These are phyloP conservation scores for Hibiscus trionum DNA, from an alignment of 345 rosid genomes.

Conservation along the genomic window DNA sequence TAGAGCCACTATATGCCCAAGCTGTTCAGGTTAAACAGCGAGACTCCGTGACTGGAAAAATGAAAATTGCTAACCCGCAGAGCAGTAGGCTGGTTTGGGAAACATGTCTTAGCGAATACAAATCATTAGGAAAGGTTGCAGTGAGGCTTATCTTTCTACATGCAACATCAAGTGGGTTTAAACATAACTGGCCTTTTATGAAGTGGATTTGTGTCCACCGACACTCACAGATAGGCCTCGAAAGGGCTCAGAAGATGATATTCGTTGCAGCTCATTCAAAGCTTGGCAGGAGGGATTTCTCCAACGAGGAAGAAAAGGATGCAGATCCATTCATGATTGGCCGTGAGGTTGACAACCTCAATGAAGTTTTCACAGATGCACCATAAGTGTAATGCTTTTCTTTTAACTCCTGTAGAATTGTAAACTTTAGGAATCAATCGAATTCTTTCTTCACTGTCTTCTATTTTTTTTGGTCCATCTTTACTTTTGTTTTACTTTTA, in stretches of 20 bases:
- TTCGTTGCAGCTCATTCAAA: slow-evolving; percentile 54
- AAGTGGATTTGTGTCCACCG: slow-evolving; percentile 33
- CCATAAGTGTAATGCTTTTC: slow-evolving; percentile 38
- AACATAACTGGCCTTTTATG: slow-evolving; percentile 38
- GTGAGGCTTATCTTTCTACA: slow-evolving; percentile 51
- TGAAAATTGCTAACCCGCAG: slow-evolving; percentile 55
- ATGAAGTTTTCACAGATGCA: slow-evolving; percentile 36
- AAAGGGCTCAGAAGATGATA: slow-evolving; percentile 49
- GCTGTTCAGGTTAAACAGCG: slow-evolving; percentile 52
- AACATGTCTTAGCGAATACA: slow-evolving; percentile 48
- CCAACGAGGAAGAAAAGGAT: slow-evolving; percentile 44
- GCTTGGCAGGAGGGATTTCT: slow-evolving; percentile 39
- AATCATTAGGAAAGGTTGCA: slow-evolving; percentile 45
- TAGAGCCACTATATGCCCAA: slow-evolving; percentile 52
- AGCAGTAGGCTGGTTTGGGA: slow-evolving; percentile 62
- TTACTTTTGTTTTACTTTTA: slow-evolving; percentile 16
- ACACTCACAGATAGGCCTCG: slow-evolving; percentile 31
- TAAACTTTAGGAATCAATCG: slow-evolving; percentile 26
- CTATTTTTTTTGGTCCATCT: slow-evolving; percentile 16
- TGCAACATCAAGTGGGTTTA: slow-evolving; percentile 45
- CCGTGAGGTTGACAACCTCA: slow-evolving; percentile 40
- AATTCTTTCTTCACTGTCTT: slow-evolving; percentile 21
- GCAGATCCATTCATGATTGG: slow-evolving; percentile 31
- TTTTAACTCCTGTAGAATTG: slow-evolving; percentile 26
- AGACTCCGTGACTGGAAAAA: slow-evolving; percentile 46